Evolutionary conservation across 352 stramenopile genomes (phyloP), one percentile per base, ranked within the genome.

Genomic region (Globisporangium sylvaticum): DNA sequence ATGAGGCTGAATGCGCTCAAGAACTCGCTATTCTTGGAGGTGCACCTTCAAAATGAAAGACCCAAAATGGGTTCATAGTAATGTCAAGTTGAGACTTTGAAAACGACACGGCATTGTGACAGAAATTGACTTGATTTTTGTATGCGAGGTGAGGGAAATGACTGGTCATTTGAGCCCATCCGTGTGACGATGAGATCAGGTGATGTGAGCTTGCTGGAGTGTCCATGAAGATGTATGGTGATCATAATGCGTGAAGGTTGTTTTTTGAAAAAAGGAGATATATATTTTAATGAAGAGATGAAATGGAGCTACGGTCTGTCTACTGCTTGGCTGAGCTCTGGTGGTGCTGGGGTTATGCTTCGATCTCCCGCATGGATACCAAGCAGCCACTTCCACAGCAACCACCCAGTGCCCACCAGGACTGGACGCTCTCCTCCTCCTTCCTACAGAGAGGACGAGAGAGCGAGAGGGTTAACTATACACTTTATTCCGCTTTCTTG

Each of bases 401-500:
- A n/a, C 27, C 29, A 32, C 27, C 29, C 29, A 29, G 27, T 50
- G 18, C 12, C 18, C 42, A 50, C 42, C 42, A 50, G 42, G 42
- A 50, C 42, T 50, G 18, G 42, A 50, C 18, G 42, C 42, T 50
- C 42, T 50, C 39, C 42, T n/a, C 18, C 42, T 24, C 15, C 8
- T 24, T 50, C 18, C 42, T 22, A 24, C 15, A 50, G 42, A 20
- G 6, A n/a, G 39, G 15, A 24, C 18, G 42, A 50, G 42, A 50
- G 42, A 6, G 42, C 20, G 42, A 79, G 77, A 57, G 58, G 71
- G 72, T 71, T 76, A 83, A 81, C 60, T 81, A 75, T 80, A 76
- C 77, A 66, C 73, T 84, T 77, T 89, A 87, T 78, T 83, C 75
- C 60, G 73, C 71, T 80, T 92, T 91, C 75, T 91, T 93, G 64